Conservation (phyloP, 352 stramenopile genomes). For the Phytophthora megakarya region DNA sequence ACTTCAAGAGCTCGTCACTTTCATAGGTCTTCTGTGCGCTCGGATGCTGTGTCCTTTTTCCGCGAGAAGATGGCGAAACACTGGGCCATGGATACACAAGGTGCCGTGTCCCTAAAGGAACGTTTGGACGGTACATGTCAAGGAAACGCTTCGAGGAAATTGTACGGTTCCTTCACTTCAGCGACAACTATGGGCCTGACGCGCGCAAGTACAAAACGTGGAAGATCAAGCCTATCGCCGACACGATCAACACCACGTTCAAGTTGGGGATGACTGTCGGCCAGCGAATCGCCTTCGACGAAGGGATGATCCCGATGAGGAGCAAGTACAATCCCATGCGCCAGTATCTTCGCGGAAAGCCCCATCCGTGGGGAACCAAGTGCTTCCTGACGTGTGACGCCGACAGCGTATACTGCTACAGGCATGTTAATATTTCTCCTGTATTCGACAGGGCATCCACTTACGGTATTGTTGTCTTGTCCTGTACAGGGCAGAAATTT, state of each 20-base stretch:
- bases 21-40: slow-evolving; percentile 10
- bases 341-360: slow-evolving; percentile 2
- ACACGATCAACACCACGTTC: slow-evolving; percentile 1
- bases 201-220: background rate
- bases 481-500: slow-evolving; percentile 6
- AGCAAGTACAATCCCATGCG: slow-evolving; percentile 8
- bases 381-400: slow-evolving; percentile 4
- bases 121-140: slow-evolving; percentile 4
- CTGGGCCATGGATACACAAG: slow-evolving; percentile 1
- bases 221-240: slow-evolving; percentile 3
- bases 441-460: too few species aligned
- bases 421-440: too few species aligned
- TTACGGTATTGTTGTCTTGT: too few species aligned
- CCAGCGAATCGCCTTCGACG: background rate
- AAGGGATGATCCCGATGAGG: slow-evolving; percentile 9
- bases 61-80: slow-evolving; percentile 5
- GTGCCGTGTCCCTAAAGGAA: slow-evolving; percentile 3
- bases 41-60: slow-evolving; percentile 2
- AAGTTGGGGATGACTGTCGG: background rate
- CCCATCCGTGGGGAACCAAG: slow-evolving; percentile 1
- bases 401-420: background rate
- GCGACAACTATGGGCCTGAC: background rate
- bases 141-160: slow-evolving; percentile 1
- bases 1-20: slow-evolving; percentile 1
- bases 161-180: background rate